Evolutionary conservation across 352 stramenopile species (phyloP).

Genomic region (Phytophthora colocasiae): DNA sequence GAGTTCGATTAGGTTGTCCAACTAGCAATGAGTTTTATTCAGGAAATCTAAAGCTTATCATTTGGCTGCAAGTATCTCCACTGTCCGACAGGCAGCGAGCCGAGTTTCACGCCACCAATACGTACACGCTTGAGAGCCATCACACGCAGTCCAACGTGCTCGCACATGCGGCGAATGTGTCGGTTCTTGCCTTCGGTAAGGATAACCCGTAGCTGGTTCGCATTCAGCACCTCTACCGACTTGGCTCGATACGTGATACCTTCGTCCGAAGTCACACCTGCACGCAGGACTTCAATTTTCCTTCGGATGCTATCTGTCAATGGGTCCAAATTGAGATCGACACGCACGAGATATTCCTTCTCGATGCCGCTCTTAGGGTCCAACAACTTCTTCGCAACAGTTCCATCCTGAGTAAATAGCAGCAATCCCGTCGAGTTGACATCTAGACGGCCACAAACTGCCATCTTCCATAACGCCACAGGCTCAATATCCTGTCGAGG

Average conservation of each 20-base stretch:
- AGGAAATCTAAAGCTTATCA: slow-evolving; percentile 54
- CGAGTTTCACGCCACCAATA: slow-evolving; percentile 91
- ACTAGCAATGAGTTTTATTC: not conserved
- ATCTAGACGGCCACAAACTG: slow-evolving; percentile 80
- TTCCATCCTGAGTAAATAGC: slow-evolving; percentile 85
- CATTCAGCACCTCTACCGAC: slow-evolving; percentile 81
- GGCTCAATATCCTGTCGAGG: slow-evolving; percentile 55
- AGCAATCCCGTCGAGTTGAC: slow-evolving; percentile 87
- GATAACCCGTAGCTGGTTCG: slow-evolving; percentile 86
- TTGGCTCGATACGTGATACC: slow-evolving; percentile 79
- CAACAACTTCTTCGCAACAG: slow-evolving; percentile 77
- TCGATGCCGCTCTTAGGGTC: slow-evolving; percentile 75
- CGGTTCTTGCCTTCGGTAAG: slow-evolving; percentile 96
- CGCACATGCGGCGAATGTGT: slow-evolving; percentile 97
- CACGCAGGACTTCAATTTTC: slow-evolving; percentile 53
- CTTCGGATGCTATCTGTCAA: slow-evolving; percentile 36
- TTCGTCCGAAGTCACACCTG: slow-evolving; percentile 63
- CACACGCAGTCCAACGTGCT: slow-evolving; percentile 90
- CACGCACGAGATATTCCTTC: slow-evolving; percentile 88
- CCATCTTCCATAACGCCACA: slow-evolving; percentile 80
- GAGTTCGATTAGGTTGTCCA: slow-evolving; percentile 43
- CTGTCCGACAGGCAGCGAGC: slow-evolving; percentile 68
- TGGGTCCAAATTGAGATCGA: slow-evolving; percentile 64
- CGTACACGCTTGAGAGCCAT: slow-evolving; percentile 91
- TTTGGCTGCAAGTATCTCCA: slow-evolving; percentile 85